Evolutionary conservation across 1,284 basidiomycete species (phyloP).

Genomic region (Cryptococcus sp.): DNA sequence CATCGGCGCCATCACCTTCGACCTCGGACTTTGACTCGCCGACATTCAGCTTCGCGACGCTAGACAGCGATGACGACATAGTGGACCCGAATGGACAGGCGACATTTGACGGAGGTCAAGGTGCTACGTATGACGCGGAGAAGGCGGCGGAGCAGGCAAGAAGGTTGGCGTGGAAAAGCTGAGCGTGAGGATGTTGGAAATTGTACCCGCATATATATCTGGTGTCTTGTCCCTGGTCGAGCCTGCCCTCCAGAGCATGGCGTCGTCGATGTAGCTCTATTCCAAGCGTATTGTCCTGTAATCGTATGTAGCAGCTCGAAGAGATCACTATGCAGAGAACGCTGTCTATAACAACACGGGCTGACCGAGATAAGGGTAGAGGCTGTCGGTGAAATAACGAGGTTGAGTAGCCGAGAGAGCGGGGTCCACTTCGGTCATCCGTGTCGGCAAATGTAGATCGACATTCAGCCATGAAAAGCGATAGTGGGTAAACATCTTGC

Average conservation of each 20-base stretch:
- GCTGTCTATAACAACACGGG: no score
- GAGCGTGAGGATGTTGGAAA: background rate
- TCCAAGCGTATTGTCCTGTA: background rate
- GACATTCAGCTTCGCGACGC: constrained; percentile 20
- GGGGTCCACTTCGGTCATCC: background rate
- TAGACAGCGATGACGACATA: constrained; percentile 9
- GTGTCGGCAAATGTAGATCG: no score
- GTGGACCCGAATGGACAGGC: constrained; percentile 7
- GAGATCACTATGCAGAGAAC: no score
- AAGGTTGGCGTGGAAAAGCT: constrained; percentile 11
- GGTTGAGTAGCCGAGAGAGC: constrained; percentile 5
- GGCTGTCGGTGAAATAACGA: background rate
- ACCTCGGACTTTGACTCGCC: constrained; percentile 24
- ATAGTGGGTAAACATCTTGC: no score
- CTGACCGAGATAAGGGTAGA: no score
- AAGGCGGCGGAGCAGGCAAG: constrained; percentile 23
- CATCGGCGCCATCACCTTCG: constrained; percentile 8
- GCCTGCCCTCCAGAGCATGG: no score
- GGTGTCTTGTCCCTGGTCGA: no score
- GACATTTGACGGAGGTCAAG: constrained; percentile 2
- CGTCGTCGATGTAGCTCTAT: background rate
- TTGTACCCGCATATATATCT: no score
- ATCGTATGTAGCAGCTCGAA: background rate
- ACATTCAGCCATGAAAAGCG: no score
- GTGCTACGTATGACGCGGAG: constrained; percentile 22